Base-by-base conservation (phyloP, 2,329 filamentous ascomycete genomes). In the Clonostachys byssicola region DNA sequence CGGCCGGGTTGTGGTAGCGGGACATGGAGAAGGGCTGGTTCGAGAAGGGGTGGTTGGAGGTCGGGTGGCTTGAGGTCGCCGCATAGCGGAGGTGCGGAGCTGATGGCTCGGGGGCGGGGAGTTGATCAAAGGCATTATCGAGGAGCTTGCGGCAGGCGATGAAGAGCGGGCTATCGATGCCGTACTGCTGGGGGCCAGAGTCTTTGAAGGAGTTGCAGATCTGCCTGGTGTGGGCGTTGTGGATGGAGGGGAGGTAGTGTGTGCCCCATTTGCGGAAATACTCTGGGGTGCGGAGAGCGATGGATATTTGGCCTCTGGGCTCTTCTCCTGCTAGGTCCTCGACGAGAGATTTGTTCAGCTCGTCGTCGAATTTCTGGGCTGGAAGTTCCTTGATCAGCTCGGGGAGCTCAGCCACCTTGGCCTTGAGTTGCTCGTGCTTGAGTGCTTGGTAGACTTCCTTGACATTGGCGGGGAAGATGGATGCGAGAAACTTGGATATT, bases 121-220 rank as follows among this genome's bases (percentile, higher is more conserved):
- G 60, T 6, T 53, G 61, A 49, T 80, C 73, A 51, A 80, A 80
- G 1, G 71, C 71, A 0, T 53, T 53, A 47, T 81, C 74, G 0
- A 84, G 69, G 2, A 60, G 54, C 43, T 77, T 67, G 9, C 78
- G 66, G 54, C 75, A 82, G 6, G 59, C 52, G 13, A 61, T 57
- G 56, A 85, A 85, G 4, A 83, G 64, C 0, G 72, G 67, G 45
- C 75, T 80, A 2, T 69, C 57, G 1, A 54, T 54, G 14, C 78
- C 73, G 53, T 83, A 85, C 51, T 71, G 66, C 7, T 78, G 68
- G 5, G 80, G 77, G 0, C 81, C 81, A 0, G 74, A 65, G 49
- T 85, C 81, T 55, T 83, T 82, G 71, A 83, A 84, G 0, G 75
- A 77, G 57, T 81, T 83, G 65, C 80, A 82, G 10, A 76, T 62